Evolutionary conservation across 1,139 yeast species (phyloP), one percentile per base, ranked within the genome.

Genomic region (Taphrina pruni): DNA sequence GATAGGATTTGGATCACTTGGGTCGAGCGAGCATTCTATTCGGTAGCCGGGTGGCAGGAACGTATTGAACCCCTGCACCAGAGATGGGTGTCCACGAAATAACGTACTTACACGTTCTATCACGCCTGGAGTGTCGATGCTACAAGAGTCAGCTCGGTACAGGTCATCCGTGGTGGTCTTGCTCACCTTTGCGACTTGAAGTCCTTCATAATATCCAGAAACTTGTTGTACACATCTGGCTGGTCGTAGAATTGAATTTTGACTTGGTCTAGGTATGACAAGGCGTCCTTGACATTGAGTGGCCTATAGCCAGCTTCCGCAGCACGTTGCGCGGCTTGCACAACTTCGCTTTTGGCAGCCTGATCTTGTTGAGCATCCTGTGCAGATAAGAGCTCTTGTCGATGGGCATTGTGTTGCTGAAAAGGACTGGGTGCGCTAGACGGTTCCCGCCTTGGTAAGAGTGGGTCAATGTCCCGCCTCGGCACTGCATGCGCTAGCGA

Each of bases 81-180:
- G 83, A 75, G 87, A 86, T 1, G 97, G 97, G 78, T 92, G 97
- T 5, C 98, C 99, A 72, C 92, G 85, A 78, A 94, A 94, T 71
- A 94, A 81, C 1, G 89, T 86, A 0, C 97, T 91, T 0, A 94
- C 99, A 70, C 99, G 84, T 76, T 92, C 97, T 77, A 94, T 94
- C 48, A 94, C 99, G 26, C 98, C 99, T 0, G 99, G 99, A 0
- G 99, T 94, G 78, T 95, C 98, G 76, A 94, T 93, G 73, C 90
- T 86, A 75, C 6, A 67, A 54, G 14, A 21, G 9, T 52, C 14
- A 50, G 54, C 46, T 6, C 32, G n/a, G 45, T 36, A 12, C 12
- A 36, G 61, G 35, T 43, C 41, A 36, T 48, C 5, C 43, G 7
- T 12, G 20, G 36, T 11, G n/a, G 14, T 35, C 6, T 71, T 69